These are phyloP conservation scores for Flaveria sonorensis DNA, from an alignment of 129 eudicot species.

Conservation along the genomic window DNA sequence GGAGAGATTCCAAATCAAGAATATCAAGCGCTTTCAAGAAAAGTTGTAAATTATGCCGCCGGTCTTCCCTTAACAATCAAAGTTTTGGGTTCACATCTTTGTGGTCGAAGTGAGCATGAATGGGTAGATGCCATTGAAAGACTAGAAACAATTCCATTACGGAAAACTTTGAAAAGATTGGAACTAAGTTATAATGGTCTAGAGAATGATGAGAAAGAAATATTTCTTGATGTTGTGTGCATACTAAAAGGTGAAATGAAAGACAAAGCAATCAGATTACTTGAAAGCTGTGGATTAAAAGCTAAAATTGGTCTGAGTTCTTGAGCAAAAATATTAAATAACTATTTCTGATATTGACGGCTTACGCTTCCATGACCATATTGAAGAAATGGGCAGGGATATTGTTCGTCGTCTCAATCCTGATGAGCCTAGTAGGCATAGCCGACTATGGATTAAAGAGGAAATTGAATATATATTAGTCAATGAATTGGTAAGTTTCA, in stretches of 20 bases:
- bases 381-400: conserved; percentile 17
- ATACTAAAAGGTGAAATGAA: conserved; percentile 4
- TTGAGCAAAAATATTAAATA: conserved; percentile 23
- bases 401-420: not conserved
- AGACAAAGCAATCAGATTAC: not conserved
- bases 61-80: conserved; percentile 24
- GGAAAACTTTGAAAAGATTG: conserved; percentile 1
- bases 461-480: conserved; percentile 19
- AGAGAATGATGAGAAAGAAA: not conserved
- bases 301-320: conserved; percentile 7
- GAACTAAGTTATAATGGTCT: conserved; percentile 17
- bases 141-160: conserved; percentile 5
- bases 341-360: not conserved
- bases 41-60: conserved; percentile 27
- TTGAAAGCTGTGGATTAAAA: conserved; percentile 24
- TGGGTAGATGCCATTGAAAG: conserved; percentile 15
- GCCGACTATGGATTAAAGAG: conserved; percentile 7
- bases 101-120: not conserved
- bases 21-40: conserved; percentile 12
- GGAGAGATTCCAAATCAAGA: conserved; percentile 5
- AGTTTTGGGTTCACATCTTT: conserved; percentile 15
- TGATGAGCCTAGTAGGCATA: conserved; percentile 9
- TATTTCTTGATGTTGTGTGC: conserved; percentile 21
- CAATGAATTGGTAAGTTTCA: not conserved
- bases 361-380: conserved; percentile 18